phyloP scores from a whole-genome alignment of 805 yeast genomes.

The Scheffersomyces amazonensis region DNA sequence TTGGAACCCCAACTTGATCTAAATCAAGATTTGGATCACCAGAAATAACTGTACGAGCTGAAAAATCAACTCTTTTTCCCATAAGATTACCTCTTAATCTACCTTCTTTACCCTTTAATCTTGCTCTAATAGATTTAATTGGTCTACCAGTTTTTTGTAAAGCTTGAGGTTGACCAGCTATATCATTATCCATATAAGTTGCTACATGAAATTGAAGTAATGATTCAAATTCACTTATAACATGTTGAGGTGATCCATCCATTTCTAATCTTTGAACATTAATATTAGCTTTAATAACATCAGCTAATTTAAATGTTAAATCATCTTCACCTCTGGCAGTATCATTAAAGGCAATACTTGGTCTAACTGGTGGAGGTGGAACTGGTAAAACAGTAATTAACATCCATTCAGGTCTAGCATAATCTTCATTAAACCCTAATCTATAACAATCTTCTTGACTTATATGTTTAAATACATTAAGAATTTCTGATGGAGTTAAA shows the following conservation, averaged over 20 bases:
- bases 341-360: conserved; percentile 96
- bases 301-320: conserved; percentile 95
- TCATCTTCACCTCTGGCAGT: conserved; percentile 99
- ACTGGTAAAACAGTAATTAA: conserved; percentile 96
- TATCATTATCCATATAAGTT: conserved; percentile 98
- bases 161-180: conserved; percentile 99
- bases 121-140: conserved; percentile 97
- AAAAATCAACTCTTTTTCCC: conserved; percentile 99
- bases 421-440: conserved; percentile 91
- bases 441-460: conserved; percentile 76
- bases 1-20: conserved; percentile 99
- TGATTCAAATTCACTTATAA: conserved; percentile 93
- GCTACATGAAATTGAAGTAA: conserved; percentile 97
- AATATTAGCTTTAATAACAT: conserved; percentile 92
- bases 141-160: conserved; percentile 98
- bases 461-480: conserved; percentile 89
- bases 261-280: conserved; percentile 96
- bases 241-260: conserved; percentile 99
- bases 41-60: conserved; percentile 98
- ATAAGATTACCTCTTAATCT: conserved; percentile 96
- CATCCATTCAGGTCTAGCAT: conserved; percentile 99
- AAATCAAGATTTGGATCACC: conserved; percentile 98
- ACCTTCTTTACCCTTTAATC: conserved; percentile 99
- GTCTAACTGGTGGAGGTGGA: conserved; percentile 99
- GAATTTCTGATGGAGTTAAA: conserved; percentile 82